Evolutionary conservation across 306 rosid genomes (phyloP).

Genomic region (Mimosa pudica): DNA sequence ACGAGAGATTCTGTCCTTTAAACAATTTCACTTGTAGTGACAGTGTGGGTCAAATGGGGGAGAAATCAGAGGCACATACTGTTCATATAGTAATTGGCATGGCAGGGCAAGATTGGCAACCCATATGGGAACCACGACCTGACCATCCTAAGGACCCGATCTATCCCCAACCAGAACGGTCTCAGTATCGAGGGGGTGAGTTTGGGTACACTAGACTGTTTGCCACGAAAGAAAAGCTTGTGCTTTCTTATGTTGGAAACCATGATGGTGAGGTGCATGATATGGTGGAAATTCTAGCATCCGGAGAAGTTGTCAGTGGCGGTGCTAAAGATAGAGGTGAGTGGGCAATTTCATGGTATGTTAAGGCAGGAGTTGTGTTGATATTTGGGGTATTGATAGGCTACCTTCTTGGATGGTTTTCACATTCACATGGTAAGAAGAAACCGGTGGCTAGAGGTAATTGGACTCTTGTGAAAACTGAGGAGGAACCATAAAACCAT

Average conservation of each 20-base stretch:
- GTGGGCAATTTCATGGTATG: constrained; percentile 39
- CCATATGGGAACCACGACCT: constrained; percentile 56
- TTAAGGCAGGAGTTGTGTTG: constrained; percentile 57
- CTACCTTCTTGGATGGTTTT: constrained; percentile 64
- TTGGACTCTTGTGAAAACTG: constrained; percentile 79
- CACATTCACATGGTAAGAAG: constrained; percentile 61
- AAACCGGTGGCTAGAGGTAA: constrained; percentile 37
- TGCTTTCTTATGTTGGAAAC: constrained; percentile 59
- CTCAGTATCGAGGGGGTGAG: constrained; percentile 87
- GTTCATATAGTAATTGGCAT: constrained; percentile 87
- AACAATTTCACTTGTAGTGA: constrained; percentile 75
- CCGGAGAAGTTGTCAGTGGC: constrained; percentile 45
- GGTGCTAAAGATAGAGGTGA: constrained; percentile 20
- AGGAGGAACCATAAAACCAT: constrained; percentile 58
- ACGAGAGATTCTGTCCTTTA: constrained; percentile 85
- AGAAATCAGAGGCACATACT: constrained; percentile 43
- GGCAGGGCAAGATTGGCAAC: constrained; percentile 83
- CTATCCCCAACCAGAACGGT: constrained; percentile 75
- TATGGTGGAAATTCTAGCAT: constrained; percentile 51
- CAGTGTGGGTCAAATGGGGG: constrained; percentile 41
- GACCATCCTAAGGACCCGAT: constrained; percentile 57
- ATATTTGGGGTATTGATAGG: constrained; percentile 74
- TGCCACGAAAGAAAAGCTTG: constrained; percentile 52
- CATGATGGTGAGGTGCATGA: constrained; percentile 65
- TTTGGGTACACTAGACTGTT: constrained; percentile 87